Base-by-base conservation (phyloP, 768 basidiomycete species). In the Rhizopogon salebrosus region DNA sequence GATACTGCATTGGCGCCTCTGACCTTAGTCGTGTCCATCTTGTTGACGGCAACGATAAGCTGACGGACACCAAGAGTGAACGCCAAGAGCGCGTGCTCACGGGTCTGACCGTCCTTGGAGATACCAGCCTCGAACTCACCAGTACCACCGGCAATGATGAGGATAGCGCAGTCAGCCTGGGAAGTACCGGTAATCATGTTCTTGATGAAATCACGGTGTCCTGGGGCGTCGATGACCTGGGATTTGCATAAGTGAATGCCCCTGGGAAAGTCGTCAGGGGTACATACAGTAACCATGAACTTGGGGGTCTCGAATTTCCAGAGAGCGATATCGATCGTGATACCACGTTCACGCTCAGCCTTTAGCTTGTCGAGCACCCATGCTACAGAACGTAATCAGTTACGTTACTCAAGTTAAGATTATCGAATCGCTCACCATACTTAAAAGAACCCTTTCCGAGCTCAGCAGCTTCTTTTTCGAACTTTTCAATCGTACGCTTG, bases 141-240 rank as follows among this genome's bases (percentile, higher is more conserved):
- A 73, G 90, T 94, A 80, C 97, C 97, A 75, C 81, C 89, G 60
- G 95, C 97, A 63, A 99, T 99, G 82, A 99, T 98, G 75, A 99
- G 93, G 74, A 99, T 85, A 68, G 95, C 97, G 70, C 95, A 98
- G 73, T 99, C 95, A 71, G 95, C 95, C 85, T 99, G 97, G 67
- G 97, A 99, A 66, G 97, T 99, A 83, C 97, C 97, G 58, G 97
- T 99, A 74, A 99, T 99, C 95, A 95, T 97, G 92, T 97, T 99
- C 81, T 99, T 99, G 85, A 99, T 99, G 79, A 99, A 99, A 71
- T 99, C 97, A 85, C 97, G 94, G 75, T 97, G 95, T 70, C 95
- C 95, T 43, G 97, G 97, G 72, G 97, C 97, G 71, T 98, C 97
- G 65, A 98, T 98, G 78, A 99, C 93, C 92, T 91, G 41, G 61